Evolutionary conservation across 176 grass and related monocot species (phyloP), one percentile per base, ranked within the genome.

Genomic region (Cenchrus americanus): DNA sequence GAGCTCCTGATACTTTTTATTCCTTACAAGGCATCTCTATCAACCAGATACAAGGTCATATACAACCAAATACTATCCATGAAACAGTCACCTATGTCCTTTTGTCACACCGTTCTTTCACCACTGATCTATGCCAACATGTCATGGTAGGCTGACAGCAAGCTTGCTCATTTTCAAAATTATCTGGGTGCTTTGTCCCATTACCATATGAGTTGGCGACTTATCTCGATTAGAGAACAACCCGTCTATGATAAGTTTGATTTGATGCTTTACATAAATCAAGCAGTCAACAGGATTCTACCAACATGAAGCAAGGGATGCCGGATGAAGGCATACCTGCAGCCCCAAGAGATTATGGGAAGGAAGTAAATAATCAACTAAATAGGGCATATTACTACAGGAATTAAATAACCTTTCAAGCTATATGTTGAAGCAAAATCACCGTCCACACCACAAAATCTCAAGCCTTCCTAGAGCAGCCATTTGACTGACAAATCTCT

Each of bases 401-500:
- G 49, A 63, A 32, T 67, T 40, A 55, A 57, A 51, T 85, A 42
- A 42, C 42, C 44, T 46, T 62, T 21, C 43, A 63, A 18, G 22
- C 55, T 14, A 47, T 21, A 80, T 18, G 26, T 64, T 52, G 62
- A 77, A 57, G 78, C 63, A 72, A 89, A 86, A 50, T 82, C 52
- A 57, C 30, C 77, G 66, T 19, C 69, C 83, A 69, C 17, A 46
- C 17, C 6, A 43, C 43, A 63, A 69, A 62, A 54, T 62, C 43
- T 54, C 27, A 59, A 79, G 75, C 62, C 69, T 87, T 86, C 51
- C 65, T 24, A 55, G 71, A 72, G 71, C 54, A 86, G 34, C 55
- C 24, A 50, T 64, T 85, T 86, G 83, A 82, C 49, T 14, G 54
- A 74, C 66, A 53, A 49, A 66, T 86, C 83, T 74, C 84, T 90